These are phyloP conservation scores for Jaltomata sinuosa DNA, from an alignment of 257 asterid genomes.

Conservation along the genomic window DNA sequence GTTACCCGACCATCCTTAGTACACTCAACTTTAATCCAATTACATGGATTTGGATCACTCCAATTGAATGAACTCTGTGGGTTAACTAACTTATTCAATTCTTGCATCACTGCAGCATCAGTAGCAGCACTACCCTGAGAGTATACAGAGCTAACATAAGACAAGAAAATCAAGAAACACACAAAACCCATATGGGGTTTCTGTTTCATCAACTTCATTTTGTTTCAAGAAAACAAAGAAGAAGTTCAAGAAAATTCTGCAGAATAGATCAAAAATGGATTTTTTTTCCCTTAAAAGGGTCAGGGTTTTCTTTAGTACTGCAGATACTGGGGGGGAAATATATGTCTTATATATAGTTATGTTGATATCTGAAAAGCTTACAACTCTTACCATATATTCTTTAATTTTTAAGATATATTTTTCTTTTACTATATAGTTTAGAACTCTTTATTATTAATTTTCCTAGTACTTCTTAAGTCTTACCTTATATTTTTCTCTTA, in stretches of 20 bases:
- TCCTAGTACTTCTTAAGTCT: no score
- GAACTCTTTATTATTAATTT: no score
- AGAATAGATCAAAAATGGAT: no score
- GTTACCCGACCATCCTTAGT: conserved; percentile 9
- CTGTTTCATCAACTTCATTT: conserved; percentile 8
- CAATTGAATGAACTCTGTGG: conserved; percentile 24
- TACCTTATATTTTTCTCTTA: no score
- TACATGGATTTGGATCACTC: conserved; percentile 16
- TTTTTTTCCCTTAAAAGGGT: no score
- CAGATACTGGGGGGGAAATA: no score
- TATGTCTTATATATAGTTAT: no score
- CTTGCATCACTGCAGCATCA: conserved; percentile 28
- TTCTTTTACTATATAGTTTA: no score
- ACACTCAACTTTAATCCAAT: conserved; percentile 16
- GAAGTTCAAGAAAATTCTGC: neutral
- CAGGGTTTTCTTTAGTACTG: no score
- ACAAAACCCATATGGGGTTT: conserved; percentile 1
- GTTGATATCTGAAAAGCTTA: no score
- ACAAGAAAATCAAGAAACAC: neutral
- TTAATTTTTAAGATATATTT: no score
- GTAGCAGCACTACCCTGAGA: conserved; percentile 7
- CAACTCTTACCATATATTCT: no score
- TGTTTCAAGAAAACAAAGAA: neutral
- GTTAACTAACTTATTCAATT: conserved; percentile 10
- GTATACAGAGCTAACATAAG: neutral